Base-by-base conservation (phyloP, 768 basidiomycete species). In the Hemileccinum impolitum region DNA sequence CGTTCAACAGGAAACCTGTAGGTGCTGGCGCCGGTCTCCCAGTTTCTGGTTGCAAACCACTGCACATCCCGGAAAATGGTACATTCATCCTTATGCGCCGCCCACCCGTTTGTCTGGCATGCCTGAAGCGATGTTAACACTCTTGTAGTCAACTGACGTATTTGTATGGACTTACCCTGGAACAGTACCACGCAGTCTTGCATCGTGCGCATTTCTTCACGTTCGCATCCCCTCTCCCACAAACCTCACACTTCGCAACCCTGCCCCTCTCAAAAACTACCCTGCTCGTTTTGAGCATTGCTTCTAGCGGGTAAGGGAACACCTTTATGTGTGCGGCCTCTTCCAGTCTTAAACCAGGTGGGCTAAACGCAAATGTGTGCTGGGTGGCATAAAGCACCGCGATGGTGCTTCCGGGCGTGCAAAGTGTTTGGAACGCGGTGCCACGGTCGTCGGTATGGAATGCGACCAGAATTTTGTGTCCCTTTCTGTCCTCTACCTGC, bases 371-470 rank as follows among this genome's bases (percentile, higher is more conserved):
- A 41, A 66, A 66, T 2, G 23, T 54, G 44, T 66, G 65, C 14
- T 63, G 65, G 2, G 60, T 58, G 43, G 64, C 64, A 13, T 66
- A 66, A 26, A 66, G 61, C 43, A 66, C 64, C 2, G 65, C 64
- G 43, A 66, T 58, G 34, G 64, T 67, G 28, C 47, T 65, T n/a
- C 63, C 65, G 1, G 61, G 58, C 17, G 39, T 55, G 25, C 64
- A 66, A 17, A 45, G 44, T 15, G 40, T 14, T 41, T 49, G 55
- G 38, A 67, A 57, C 32, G 53, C 53, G 19, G 54, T 47, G 15
- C 64, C 64, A 39, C 64, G 64, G 39, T 66, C 64, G 23, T 66
- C 59, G 6, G 65, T 66, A n/a, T 66, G 63, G 55, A 66, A 66
- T 12, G 63, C 63, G 18, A 65, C 63, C 26, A 56, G 50, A 11